phyloP scores from a whole-genome alignment of 495 filamentous ascomycete genomes.

The Tetracladium setigerum region DNA sequence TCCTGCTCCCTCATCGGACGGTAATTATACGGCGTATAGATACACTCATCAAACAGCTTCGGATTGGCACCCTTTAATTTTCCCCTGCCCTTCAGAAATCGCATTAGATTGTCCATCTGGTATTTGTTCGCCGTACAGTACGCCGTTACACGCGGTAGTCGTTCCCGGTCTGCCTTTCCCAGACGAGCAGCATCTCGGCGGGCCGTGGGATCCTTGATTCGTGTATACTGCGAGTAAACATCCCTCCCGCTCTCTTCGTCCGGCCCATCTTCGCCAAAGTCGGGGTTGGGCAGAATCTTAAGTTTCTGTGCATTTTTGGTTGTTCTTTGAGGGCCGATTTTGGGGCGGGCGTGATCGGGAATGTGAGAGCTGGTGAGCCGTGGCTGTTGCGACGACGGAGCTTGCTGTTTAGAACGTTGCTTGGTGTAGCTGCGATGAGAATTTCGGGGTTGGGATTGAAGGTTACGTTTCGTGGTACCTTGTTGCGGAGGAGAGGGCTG shows the following conservation, averaged over 20 bases:
- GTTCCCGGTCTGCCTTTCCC: constrained; percentile 86
- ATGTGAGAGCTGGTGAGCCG: constrained; percentile 48
- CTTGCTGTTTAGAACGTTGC: constrained; percentile 65
- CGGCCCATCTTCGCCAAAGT: constrained; percentile 61
- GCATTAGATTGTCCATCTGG: constrained; percentile 77
- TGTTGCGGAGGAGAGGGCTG: constrained; percentile 9
- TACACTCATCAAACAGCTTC: constrained; percentile 92
- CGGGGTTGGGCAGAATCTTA: constrained; percentile 87
- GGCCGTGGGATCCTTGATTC: constrained; percentile 94
- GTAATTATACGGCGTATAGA: constrained; percentile 90
- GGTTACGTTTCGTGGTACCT: constrained; percentile 47
- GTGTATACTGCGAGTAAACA: constrained; percentile 86
- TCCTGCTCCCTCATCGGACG: constrained; percentile 21
- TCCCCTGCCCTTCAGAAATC: constrained; percentile 75
- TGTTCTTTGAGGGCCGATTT: constrained; percentile 91
- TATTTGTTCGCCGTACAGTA: constrained; percentile 93
- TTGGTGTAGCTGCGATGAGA: constrained; percentile 40
- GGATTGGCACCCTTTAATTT: constrained; percentile 71
- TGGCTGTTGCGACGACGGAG: constrained; percentile 80
- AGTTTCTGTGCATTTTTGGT: constrained; percentile 94
- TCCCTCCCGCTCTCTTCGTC: constrained; percentile 91
- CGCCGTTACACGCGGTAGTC: constrained; percentile 84
- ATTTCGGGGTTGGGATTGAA: constrained; percentile 63
- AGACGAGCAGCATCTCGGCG: constrained; percentile 85
- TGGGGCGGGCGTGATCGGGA: constrained; percentile 37